A percentile compares a stretch with the other conserved stretches of the same genome.
phyloP scores from a whole-genome alignment of 2,329 filamentous ascomycete species.

The Monosporascus sp. region DNA sequence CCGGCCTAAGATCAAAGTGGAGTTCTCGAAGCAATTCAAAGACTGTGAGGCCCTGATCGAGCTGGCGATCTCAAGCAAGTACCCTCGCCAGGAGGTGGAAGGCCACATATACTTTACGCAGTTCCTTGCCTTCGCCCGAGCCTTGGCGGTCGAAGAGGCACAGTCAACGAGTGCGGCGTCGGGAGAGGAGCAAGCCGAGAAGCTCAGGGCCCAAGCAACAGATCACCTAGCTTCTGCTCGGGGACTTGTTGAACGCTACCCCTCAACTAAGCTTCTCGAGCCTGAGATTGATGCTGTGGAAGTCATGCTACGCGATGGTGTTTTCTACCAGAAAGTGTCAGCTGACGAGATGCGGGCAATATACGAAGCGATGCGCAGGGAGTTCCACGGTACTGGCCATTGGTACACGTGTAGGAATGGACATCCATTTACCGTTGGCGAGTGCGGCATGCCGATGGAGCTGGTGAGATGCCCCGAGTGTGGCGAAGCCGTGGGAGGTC shows the following conservation, averaged over 20 bases:
- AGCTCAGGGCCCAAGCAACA: conserved; percentile 7
- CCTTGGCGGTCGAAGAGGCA: conserved; percentile 3
- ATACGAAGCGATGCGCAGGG: conserved; percentile 44
- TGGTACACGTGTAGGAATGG: conserved; percentile 57
- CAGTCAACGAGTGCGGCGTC: background rate
- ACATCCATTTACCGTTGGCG: conserved; percentile 59
- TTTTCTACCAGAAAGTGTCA: conserved; percentile 45
- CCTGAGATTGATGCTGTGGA: conserved; percentile 41
- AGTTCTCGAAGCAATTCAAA: conserved; percentile 26
- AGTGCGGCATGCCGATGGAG: conserved; percentile 64
- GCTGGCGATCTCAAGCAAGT: conserved; percentile 27
- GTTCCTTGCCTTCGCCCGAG: conserved; percentile 39
- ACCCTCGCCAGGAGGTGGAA: conserved; percentile 42
- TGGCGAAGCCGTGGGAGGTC: conserved; percentile 50
- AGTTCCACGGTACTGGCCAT: conserved; percentile 50
- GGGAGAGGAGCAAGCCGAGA: background rate
- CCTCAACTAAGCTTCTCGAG: conserved; percentile 29
- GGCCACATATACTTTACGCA: conserved; percentile 45
- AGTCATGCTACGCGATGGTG: conserved; percentile 38
- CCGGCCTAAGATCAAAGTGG: conserved; percentile 14
- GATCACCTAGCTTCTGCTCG: conserved; percentile 10
- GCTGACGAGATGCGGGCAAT: conserved; percentile 47
- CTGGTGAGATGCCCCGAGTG: conserved; percentile 58
- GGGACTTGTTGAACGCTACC: conserved; percentile 6
- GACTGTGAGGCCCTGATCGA: conserved; percentile 38